Base-by-base conservation (phyloP, 1,139 yeast genomes). In the Yamadazyma oceani region DNA sequence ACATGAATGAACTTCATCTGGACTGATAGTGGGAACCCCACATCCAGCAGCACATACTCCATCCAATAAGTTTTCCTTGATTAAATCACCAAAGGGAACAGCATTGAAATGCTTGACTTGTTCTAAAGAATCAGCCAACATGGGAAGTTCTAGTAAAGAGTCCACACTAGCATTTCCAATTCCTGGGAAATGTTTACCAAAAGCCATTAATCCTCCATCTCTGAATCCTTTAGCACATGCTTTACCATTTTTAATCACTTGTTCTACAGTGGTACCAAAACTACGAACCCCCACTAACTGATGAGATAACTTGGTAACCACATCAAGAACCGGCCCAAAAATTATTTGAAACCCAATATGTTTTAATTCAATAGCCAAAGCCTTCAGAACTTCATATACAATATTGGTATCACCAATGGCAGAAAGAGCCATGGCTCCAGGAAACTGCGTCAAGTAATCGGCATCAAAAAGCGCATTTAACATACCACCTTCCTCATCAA, bases 401-500 rank as follows among this genome's bases (percentile, higher is more conserved):
- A 78, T 54, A 9, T 69, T 69, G 10, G 66, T 54, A 39, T 76
- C 74, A 4, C 75, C 75, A 0, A 82, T 72, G 13, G 85, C 84
- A 1, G 80, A 76, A 28, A 80, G 57, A 3, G 82, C 85, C 84
- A 80, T 78, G 13, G 82, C 80, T 2, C 82, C 78, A 0, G 86
- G 86, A 46, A 75, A 78, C 53, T 80, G 85, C 8, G 81, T 73
- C 22, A 80, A 55, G 42, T 60, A 64, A 9, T 70, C 69, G 4
- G 73, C 68, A 48, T 79, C 84, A 50, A 75, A 76, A 31, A 80
- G 60, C 21, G 81, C 69, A 54, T 80, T 79, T 58, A 78, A 71
- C 78, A 87, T 77, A 44, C 86, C 88, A 34, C 92, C 77, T 57
- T 89, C 97, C 55, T 88, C 92, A 55, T 82, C 83, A 10, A 82